Base-by-base conservation (phyloP, 179 eudicot species). In the Dionaea muscipula region DNA sequence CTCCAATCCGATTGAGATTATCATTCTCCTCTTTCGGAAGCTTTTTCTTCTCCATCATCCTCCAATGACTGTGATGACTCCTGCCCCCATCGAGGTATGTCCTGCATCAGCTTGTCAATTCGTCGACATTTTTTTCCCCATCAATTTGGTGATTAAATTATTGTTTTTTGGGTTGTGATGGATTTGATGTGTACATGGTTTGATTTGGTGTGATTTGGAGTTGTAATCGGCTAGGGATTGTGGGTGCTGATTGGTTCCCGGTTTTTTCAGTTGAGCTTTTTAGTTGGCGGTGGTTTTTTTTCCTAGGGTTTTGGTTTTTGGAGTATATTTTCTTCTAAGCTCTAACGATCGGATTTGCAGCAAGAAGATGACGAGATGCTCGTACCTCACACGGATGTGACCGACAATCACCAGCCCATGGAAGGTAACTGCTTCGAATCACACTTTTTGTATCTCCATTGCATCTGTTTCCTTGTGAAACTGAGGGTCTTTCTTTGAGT, bases 311-410 rank as follows among this genome's bases (percentile, higher is more conserved):
- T 53, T 17, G 16, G 20, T 38, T 2, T 23, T 6, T 31, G 35
- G 35, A 28, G 35, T 28, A 28, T 25, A 7, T 17, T 13, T 28
- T 59, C 26, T 47, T 31, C 27, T 59, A 62, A 20, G 41, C 10
- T 36, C 46, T 56, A 19, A 52, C 47, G 31, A 31, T 31, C 10
- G 68, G 75, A 74, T 74, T 75, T 47, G 85, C 76, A 82, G 81
- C 76, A 81, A 31, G 90, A 81, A 44, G 85, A 81, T 44, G 89
- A 86, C 26, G 90, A 86, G 84, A 91, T 91, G 95, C 84, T 91
- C 11, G 94, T 86, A 20, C 98, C 98, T 7, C 81, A 82, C 70
- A 68, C 94, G 0, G 95, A 80, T 48, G 43, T 80, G n/a, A 74
- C 82, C 16, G 74, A 72, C 44, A 72, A 72, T 66, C 68, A 68